Conservation (phyloP, 768 basidiomycete species). For the Mycena crocata region DNA sequence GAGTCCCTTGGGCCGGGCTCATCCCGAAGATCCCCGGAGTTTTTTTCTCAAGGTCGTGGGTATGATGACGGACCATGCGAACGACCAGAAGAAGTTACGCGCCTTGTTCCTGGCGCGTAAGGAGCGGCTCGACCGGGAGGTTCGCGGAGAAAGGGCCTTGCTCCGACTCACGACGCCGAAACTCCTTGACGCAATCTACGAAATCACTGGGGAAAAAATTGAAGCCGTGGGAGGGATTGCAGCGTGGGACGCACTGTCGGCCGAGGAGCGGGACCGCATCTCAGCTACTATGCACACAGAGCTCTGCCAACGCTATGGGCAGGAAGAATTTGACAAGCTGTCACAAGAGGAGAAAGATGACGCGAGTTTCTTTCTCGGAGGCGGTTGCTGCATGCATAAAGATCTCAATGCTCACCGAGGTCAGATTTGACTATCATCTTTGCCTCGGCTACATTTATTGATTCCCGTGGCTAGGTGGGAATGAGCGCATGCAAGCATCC, state of each 20-base stretch:
- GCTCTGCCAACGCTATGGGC: conserved; percentile 20
- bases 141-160: not conserved
- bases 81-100: conserved; percentile 12
- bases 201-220: not conserved
- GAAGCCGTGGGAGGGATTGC: not conserved
- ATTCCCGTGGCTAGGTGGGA: conserved; percentile 29
- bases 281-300: not conserved
- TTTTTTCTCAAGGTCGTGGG: conserved; percentile 10
- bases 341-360: conserved; percentile 19
- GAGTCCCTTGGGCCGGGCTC: not conserved
- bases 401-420: conserved; percentile 41
- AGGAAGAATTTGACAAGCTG: conserved; percentile 26
- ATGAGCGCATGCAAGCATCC: conserved; percentile 12
- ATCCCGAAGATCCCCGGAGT: not conserved
- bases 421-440: not conserved
- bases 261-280: not conserved
- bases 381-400: conserved; percentile 44
- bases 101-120: not conserved
- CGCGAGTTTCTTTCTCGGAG: conserved; percentile 36
- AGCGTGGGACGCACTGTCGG: conserved; percentile 20
- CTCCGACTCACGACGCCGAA: not conserved
- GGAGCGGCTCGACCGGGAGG: not conserved
- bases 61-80: conserved; percentile 16
- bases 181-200: not conserved
- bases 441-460: conserved; percentile 5